Evolutionary conservation across 345 rosid genomes (phyloP).

Genomic region (Acer campestre): DNA sequence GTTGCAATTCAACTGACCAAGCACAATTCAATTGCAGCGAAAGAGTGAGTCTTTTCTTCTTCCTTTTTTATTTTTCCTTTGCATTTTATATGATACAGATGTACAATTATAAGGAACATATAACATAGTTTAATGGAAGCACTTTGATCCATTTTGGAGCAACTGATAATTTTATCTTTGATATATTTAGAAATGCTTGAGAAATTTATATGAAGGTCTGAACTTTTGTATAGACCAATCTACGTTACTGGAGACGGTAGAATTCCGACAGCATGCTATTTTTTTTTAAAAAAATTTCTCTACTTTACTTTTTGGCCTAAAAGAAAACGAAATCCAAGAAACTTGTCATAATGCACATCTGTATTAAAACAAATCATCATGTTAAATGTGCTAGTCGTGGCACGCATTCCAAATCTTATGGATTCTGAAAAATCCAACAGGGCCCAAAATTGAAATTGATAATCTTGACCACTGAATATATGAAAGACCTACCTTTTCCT

Average conservation of each 20-base stretch:
- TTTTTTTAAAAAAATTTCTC: too few species aligned
- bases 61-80: too few species aligned
- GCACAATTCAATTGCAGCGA: too few species aligned
- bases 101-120: not conserved
- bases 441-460: not conserved
- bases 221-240: not conserved
- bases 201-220: not conserved
- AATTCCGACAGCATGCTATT: not conserved
- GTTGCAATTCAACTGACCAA: not conserved
- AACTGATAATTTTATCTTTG: not conserved
- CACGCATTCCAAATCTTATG: not conserved
- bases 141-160: not conserved
- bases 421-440: not conserved
- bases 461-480: not conserved
- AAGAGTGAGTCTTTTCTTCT: too few species aligned
- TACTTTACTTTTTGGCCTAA: not conserved
- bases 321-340: not conserved
- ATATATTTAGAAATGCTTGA: not conserved
- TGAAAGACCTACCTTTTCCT: slow-evolving; percentile 64
- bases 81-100: too few species aligned
- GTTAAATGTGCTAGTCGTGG: not conserved
- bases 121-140: not conserved
- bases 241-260: not conserved
- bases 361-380: slow-evolving; percentile 2
- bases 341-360: not conserved